These are phyloP conservation scores for Hura crepitans DNA, from an alignment of 441 rosid genomes.

Conservation along the genomic window DNA sequence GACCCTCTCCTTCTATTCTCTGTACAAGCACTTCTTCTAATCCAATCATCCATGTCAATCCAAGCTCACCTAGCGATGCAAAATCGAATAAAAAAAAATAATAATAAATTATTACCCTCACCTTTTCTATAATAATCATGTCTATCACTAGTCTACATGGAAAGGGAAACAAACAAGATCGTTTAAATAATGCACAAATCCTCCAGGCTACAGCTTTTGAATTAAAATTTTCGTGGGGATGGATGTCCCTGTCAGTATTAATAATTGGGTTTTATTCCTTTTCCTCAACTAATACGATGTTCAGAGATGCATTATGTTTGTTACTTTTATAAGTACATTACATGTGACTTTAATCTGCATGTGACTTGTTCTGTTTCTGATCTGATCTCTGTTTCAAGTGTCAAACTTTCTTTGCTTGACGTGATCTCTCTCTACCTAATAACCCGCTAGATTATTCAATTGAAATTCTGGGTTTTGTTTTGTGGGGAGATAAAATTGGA, in stretches of 20 bases:
- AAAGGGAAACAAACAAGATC: constrained; percentile 13
- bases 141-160: constrained; percentile 12
- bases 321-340: neutral
- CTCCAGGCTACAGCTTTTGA: neutral
- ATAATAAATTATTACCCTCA: neutral
- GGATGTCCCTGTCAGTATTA: constrained; percentile 46
- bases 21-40: constrained; percentile 30
- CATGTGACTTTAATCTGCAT: neutral
- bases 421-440: constrained; percentile 1
- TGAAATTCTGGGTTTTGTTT: neutral
- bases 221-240: constrained; percentile 18
- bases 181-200: constrained; percentile 13
- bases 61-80: constrained; percentile 20
- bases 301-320: constrained; percentile 11
- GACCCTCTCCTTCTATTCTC: constrained; percentile 19
- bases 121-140: constrained; percentile 12
- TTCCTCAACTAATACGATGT: constrained; percentile 14
- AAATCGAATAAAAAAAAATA: neutral
- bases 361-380: neutral
- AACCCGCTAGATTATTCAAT: neutral
- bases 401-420: neutral
- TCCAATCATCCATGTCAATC: constrained; percentile 26
- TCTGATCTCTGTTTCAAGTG: constrained; percentile 12
- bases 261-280: constrained; percentile 22
- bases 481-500: no score